Evolutionary conservation across 805 yeast genomes (phyloP), one percentile per base, ranked within the genome.

Genomic region (Wickerhamomyces ciferrii): DNA sequence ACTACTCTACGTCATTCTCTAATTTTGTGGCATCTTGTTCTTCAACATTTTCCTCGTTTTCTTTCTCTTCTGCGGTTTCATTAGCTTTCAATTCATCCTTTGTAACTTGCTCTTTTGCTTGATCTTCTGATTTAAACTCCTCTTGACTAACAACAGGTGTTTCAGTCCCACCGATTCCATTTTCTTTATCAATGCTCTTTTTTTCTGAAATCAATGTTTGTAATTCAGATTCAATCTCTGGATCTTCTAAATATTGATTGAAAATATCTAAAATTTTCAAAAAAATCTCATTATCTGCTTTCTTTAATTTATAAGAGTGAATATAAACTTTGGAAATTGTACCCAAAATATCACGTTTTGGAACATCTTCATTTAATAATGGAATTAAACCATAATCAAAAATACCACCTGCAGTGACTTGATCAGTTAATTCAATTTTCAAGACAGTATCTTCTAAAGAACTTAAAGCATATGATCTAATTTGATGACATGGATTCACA

Each of bases 401-500:
- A 4, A 87, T 56, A 8, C 79, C 83, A 23, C 67, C 65, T 0
- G 83, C 75, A 0, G 78, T 68, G 6, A 77, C 61, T 3, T 71
- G 64, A 2, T 66, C 68, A 4, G 64, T 60, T 5, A 69, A 59
- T 11, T 65, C 57, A 23, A 53, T 49, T 2, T 67, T 59, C 5
- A 64, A 52, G 13, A 71, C 46, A 35, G 81, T 67, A 5, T 70
- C 66, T 48, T 85, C 86, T 43, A 91, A 71, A 0, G 78, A 63
- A 19, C 73, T 72, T 38, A 89, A 65, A 0, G 96, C 91, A 61
- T 74, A 78, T 0, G 75, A 64, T 36, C 96, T 70, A 11, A 90
- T 69, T 58, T 87, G 90, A 24, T 87, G 71, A 61, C 96, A 87
- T 18, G 96, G 96, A 57, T 90, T 90, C 60, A 85, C 76, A 61